Evolutionary conservation across 441 rosid genomes (phyloP), one percentile per base, ranked within the genome.

Genomic region (Croton setiger): DNA sequence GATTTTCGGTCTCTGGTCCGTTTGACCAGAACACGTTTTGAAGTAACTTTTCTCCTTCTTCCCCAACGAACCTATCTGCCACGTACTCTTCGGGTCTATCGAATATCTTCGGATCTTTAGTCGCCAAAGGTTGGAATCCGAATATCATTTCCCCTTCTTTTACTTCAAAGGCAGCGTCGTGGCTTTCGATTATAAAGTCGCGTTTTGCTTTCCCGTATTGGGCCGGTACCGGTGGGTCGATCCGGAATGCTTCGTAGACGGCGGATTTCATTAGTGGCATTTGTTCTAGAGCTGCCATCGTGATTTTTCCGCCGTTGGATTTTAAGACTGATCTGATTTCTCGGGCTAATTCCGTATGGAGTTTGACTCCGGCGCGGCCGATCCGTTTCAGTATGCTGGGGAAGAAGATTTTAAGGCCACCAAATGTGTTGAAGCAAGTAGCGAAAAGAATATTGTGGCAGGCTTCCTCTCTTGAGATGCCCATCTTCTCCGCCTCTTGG

Each of bases 21-120:
- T 93, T 93, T 0, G 97, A 93, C 98, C 98, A 93, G 15, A 91
- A 53, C 72, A 91, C 87, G 72, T 93, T 77, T 76, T 66, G 36
- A 60, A 93, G 63, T 72, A 87, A 12, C 79, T 61, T 78, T 86
- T 88, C 92, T 6, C 96, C n/a, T n/a, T n/a, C 97, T 18, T 86
- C 95, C 0, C 98, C 93, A 0, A 87, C 71, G 71, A 90, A 92
- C 51, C 98, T 70, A 18, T 86, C 96, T n/a, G 92, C 67, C 21
- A 90, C 83, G 66, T 83, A 89, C 78, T 89, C 89, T 55, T 86
- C 88, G 11, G 89, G 64, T 23, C 82, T 52, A 5, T 82, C 85
- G 71, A 89, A 89, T 1, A 89, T 84, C 54, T 70, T 85, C 67
- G 89, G 87, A 41, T 89, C 96, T 57, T 69, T 83, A 0, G 96